A percentile compares a stretch with the other conserved stretches of the same genome.
These are phyloP conservation scores for Clausena lansium DNA, from an alignment of 345 rosid genomes.

Conservation along the genomic window DNA sequence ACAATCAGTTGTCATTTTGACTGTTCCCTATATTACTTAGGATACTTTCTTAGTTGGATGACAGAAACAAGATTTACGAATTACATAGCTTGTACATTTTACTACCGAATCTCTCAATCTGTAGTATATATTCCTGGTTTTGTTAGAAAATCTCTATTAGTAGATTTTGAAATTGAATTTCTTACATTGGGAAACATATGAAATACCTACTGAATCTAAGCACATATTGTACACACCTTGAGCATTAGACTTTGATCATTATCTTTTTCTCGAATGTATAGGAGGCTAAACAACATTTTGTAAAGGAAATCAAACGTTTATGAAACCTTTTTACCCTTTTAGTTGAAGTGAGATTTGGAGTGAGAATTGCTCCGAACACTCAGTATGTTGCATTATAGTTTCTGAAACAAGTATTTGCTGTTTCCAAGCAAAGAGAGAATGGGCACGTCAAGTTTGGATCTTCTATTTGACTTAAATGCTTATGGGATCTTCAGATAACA, in stretches of 20 bases:
- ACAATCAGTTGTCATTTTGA: neutral
- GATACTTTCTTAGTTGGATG: neutral
- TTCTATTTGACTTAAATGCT: neutral
- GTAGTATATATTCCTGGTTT: neutral
- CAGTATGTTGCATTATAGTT: neutral
- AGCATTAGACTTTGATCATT: neutral
- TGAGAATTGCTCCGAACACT: neutral
- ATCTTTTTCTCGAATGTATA: neutral
- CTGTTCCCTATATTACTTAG: neutral
- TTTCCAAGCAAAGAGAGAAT: neutral
- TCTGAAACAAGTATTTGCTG: neutral
- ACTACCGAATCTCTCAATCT: neutral
- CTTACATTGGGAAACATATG: neutral
- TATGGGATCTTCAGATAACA: neutral
- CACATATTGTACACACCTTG: neutral
- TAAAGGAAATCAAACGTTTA: too few species aligned
- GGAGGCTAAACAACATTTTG: too few species aligned
- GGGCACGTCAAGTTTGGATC: neutral
- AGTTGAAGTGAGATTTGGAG: neutral
- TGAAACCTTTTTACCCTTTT: neutral
- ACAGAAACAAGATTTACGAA: neutral
- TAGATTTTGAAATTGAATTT: neutral
- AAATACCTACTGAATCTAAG: neutral
- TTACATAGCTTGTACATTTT: neutral
- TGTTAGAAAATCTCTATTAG: neutral